Base-by-base conservation (phyloP, 345 rosid genomes). In the Raphanus raphanistrum region DNA sequence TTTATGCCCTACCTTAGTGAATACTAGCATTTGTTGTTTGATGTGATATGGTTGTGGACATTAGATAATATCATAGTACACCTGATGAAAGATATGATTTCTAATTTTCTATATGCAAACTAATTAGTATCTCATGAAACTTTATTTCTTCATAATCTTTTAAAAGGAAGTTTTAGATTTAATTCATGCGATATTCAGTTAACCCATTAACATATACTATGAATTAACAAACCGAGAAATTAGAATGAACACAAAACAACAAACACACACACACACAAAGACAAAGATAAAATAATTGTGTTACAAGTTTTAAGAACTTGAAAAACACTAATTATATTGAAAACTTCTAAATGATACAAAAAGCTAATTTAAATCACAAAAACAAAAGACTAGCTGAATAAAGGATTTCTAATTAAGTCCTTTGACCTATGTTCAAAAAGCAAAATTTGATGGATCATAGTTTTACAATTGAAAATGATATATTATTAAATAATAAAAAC, bases 1-100 rank as follows among this genome's bases (percentile, higher is more conserved):
- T 78, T 78, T 72, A 72, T 72, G 69, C 16, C 76, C 76, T 43
- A 71, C 77, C n/a, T 78, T 72, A 66, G 43, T 72, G 72, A 78
- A 58, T 58, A 7, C 13, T 43, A 35, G 41, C 12, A 55, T 62
- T 63, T 63, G 8, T 48, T 70, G 2, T 59, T 59, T 55, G 3
- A 35, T 66, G 41, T 3, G 31, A 28, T 28, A 59, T 71, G 76
- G 31, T 72, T 28, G 31, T 28, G 4, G 31, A 72, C 62, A 35
- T 35, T 35, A 35, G 41, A 78, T 55, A 62, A 62, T 54, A 54
- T 26, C 41, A 76, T 58, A 64, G 73, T 66, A 72, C 81, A 78
- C 73, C 63, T 78, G 77, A 78, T 72, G 66, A 66, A 62, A 10
- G 9, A 35, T 35, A 62, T 62, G 10, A 25, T 28, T 32, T 58